Base-by-base conservation (phyloP, 257 asterid genomes). In the Scutellaria minor region DNA sequence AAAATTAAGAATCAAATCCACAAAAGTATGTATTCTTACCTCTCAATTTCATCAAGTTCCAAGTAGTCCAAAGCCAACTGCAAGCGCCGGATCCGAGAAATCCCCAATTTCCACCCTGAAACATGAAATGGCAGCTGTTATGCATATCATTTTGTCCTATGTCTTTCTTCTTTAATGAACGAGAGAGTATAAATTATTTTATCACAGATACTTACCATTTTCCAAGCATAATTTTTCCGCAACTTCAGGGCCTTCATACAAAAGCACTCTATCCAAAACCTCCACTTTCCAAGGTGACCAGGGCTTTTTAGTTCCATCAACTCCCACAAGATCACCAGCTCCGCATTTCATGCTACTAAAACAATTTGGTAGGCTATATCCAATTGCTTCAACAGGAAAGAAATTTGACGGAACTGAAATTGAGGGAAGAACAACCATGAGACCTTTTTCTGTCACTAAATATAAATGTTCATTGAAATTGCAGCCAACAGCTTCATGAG, bases 271-370 rank as follows among this genome's bases (percentile, higher is more conserved):
- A 83, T 91, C 99, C 96, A 91, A 85, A 68, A 91, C 82, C 83
- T 89, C 99, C 79, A 91, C 85, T 83, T 91, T 88, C 97, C 96
- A 90, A 70, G 96, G 93, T 59, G 90, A 74, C 87, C 83, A 72
- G 56, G 82, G 85, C 46, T 70, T 82, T 88, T 68, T 79, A 24
- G 48, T 53, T 75, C 79, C 71, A 78, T 75, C 83, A 61, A 78
- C 58, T 64, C 79, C 93, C 75, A 73, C 73, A 65, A 84, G 81
- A 59, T 79, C 62, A 69, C 77, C 85, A 62, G 84, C 82, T 65
- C 77, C 81, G 41, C 74, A 53, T 46, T 69, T 75, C 52, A 47
- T 61, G 70, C 72, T 81, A 71, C 59, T 73, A 56, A 79, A 52
- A 71, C 79, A 77, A 69, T 78, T 78, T 75, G 83, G 76, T 60